phyloP scores from a whole-genome alignment of 2,329 filamentous ascomycete genomes.

The Epichloe uncinata region DNA sequence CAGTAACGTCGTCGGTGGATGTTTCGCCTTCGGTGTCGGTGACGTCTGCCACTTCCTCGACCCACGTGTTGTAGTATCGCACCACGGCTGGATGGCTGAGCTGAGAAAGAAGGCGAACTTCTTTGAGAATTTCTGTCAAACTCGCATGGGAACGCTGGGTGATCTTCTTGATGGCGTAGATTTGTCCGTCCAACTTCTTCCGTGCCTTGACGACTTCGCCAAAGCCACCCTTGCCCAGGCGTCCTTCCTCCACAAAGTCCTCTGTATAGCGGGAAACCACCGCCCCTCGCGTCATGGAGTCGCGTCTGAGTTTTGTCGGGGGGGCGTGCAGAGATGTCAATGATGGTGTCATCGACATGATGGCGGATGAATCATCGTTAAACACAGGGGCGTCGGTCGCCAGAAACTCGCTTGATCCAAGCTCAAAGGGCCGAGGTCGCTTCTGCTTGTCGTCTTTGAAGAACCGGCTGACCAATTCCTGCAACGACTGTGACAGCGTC shows the following conservation, averaged over 20 bases:
- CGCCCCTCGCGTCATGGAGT: slow-evolving; percentile 42
- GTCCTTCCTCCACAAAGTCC: slow-evolving; percentile 83
- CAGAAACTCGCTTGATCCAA: slow-evolving; percentile 51
- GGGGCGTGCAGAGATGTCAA: slow-evolving; percentile 28
- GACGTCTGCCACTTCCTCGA: slow-evolving; percentile 53
- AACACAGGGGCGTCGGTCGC: slow-evolving; percentile 51
- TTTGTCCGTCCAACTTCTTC: slow-evolving; percentile 83
- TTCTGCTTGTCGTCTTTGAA: slow-evolving; percentile 79
- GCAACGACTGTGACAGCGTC: slow-evolving; percentile 58
- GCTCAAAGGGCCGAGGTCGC: slow-evolving; percentile 66
- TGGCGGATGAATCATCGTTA: slow-evolving; percentile 28
- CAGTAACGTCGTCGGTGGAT: slow-evolving; percentile 34
- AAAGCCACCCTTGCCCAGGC: slow-evolving; percentile 85
- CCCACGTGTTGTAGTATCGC: slow-evolving; percentile 91
- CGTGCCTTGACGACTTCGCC: slow-evolving; percentile 92
- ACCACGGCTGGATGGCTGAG: slow-evolving; percentile 80
- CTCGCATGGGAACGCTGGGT: slow-evolving; percentile 66
- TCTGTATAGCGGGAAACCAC: slow-evolving; percentile 64
- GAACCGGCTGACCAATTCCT: slow-evolving; percentile 69
- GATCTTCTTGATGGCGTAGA: slow-evolving; percentile 96
- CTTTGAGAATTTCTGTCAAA: slow-evolving; percentile 69
- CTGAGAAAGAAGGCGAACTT: slow-evolving; percentile 80
- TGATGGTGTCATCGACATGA: slow-evolving; percentile 29
- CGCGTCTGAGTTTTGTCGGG: slow-evolving; percentile 41
- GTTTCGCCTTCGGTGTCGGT: slow-evolving; percentile 44